Base-by-base conservation (phyloP, 768 basidiomycete species). In the Suillus clintonianus region DNA sequence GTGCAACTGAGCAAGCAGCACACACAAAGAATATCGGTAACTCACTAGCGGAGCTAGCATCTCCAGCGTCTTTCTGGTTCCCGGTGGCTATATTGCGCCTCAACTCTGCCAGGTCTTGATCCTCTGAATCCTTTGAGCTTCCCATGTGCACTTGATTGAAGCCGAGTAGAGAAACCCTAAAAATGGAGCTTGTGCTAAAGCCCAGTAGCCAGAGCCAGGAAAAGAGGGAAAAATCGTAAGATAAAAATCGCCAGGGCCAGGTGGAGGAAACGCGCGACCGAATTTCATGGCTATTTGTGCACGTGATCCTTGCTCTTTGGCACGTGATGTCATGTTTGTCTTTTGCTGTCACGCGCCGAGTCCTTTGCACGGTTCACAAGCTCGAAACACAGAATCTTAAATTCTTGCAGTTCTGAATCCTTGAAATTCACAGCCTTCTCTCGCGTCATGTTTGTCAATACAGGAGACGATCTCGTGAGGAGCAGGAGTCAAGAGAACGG, bases 21-120 rank as follows among this genome's bases (percentile, higher is more conserved):
- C 3, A 32, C 4, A 41, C 24, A 47, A 22, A 7, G 32, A 34
- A 39, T 27, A 37, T 45, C 30, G 55, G 41, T 14, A 47, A 60
- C 77, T 65, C 63, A 74, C 73, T 64, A 22, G 71, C 64, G 2
- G 76, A 77, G 27, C 69, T 64, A 22, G 61, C 43, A 13, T 45
- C 48, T 47, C 32, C 59, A 19, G 37, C 36, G 19, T 73, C 76
- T 51, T 67, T 69, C 48, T 69, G 71, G 48, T 67, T 72, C 6
- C 80, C 77, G 27, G 81, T 82, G 24, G 81, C 82, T 11, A 82
- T 63, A 15, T 80, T 82, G 65, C 85, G 87, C 76, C 79, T 87
- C 62, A 85, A 67, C 67, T 89, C 85, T 41, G 82, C 86, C 14
- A 78, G 72, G 68, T 85, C 83, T 59, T 81, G 77, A 19, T 80